Conservation (phyloP, 2,329 filamentous ascomycete species). For the Fusarium ambrosium region DNA sequence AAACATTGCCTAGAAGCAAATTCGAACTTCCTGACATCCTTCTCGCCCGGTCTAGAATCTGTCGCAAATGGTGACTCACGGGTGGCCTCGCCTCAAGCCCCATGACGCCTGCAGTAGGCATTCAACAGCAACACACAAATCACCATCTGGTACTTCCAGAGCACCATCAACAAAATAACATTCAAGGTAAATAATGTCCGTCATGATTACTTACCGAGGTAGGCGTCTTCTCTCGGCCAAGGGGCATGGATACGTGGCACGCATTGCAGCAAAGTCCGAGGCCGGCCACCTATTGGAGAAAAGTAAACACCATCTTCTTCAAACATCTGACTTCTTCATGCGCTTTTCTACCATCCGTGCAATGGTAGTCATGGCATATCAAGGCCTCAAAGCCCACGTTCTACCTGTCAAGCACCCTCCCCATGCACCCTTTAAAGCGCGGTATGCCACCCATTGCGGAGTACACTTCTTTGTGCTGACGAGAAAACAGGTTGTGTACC, state of each 20-base stretch:
- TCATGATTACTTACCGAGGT: background rate
- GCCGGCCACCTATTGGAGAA: background rate
- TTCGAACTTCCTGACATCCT: background rate
- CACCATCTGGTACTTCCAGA: background rate
- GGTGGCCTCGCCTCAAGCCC: background rate
- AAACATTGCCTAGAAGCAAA: background rate
- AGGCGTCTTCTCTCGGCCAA: background rate
- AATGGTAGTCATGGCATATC: background rate
- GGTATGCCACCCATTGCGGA: background rate
- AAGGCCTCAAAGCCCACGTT: background rate
- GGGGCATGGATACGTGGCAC: background rate
- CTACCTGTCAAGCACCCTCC: background rate
- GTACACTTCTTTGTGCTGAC: background rate
- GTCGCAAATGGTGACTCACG: background rate
- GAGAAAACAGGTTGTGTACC: background rate
- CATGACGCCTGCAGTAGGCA: background rate
- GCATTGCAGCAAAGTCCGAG: background rate
- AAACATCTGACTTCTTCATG: background rate
- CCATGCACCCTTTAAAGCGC: background rate
- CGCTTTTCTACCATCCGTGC: background rate
- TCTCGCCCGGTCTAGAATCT: background rate
- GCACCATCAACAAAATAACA: background rate
- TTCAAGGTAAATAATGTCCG: background rate
- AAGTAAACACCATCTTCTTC: background rate
- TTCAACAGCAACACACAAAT: background rate